Evolutionary conservation across 2,329 filamentous ascomycete genomes (phyloP).

Genomic region (Neonectria magnoliae): DNA sequence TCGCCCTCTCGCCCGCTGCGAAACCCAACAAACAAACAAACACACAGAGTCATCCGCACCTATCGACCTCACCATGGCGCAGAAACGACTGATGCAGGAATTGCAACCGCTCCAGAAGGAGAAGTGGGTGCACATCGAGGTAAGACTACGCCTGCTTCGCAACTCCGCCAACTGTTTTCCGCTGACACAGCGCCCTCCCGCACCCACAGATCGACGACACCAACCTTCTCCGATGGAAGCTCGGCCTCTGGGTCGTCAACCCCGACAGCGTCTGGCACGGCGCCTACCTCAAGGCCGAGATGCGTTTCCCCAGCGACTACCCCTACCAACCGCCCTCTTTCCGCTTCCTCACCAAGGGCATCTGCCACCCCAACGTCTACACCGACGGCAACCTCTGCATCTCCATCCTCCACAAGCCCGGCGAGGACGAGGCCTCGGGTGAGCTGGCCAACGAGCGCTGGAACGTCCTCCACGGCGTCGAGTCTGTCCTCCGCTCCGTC

Average conservation of each 20-base stretch:
- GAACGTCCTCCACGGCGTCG: slow-evolving; percentile 92
- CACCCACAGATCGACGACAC: slow-evolving; percentile 72
- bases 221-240: slow-evolving; percentile 88
- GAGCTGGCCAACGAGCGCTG: slow-evolving; percentile 91
- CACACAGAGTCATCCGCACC: neutral
- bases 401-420: slow-evolving; percentile 92
- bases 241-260: slow-evolving; percentile 93
- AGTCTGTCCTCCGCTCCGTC: slow-evolving; percentile 93
- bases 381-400: slow-evolving; percentile 91
- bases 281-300: slow-evolving; percentile 89
- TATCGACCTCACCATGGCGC: slow-evolving; percentile 50
- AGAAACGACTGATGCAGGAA: slow-evolving; percentile 90
- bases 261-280: slow-evolving; percentile 91
- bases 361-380: slow-evolving; percentile 96
- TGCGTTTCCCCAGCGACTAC: slow-evolving; percentile 89
- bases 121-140: slow-evolving; percentile 93
- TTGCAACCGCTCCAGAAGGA: slow-evolving; percentile 84
- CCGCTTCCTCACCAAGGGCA: slow-evolving; percentile 77
- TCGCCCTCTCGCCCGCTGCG: neutral
- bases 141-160: slow-evolving; percentile 52
- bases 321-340: slow-evolving; percentile 91
- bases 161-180: neutral
- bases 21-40: too few relatives aligned
- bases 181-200: slow-evolving; percentile 7
- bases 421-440: slow-evolving; percentile 92